Base-by-base conservation (phyloP, 345 rosid genomes). In the Durio zibethinus region DNA sequence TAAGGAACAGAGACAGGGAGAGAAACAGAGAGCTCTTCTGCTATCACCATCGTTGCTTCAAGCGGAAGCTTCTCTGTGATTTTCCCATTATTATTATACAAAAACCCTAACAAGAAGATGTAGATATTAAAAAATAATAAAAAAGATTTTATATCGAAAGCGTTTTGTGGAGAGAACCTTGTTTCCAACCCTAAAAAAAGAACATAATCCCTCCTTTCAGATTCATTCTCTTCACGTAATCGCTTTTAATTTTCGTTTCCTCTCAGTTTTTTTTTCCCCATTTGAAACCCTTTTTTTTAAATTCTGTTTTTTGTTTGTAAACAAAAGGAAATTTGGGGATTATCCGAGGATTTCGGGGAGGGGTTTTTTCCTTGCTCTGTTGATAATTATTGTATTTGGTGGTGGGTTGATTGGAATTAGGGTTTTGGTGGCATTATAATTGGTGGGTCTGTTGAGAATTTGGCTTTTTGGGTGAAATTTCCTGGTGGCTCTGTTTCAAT, bases 101-200 rank as follows among this genome's bases (percentile, higher is more conserved):
- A 35, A 52, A 50, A 8, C 3, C 69, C 62, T 12, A 73, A 48
- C 73, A 71, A 33, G 74, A 72, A 75, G 36, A 47, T 57, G 61
- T 53, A 78, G 31, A 81, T 75, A 76, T 10, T 71, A 42, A 20
- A 80, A 47, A 70, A n/a, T 2, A 57, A 4, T 42, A 36, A 21
- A 61, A 33, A 15, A 57, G 33, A 33, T 15, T 77, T 75, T 33
- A 56, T 33, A 56, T 78, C 75, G 38, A 77, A 78, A 73, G 77
- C 85, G 85, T 90, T 89, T 86, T 88, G 88, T 89, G 86, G 76
- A 82, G 89, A 84, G 83, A 87, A 86, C 73, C 87, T 70, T 80
- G 80, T 70, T 70, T 79, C 74, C 73, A 66, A 53, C 77, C 73
- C 15, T 23, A 9, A 33, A 62, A 52, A 59, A 65, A 56, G 50